These are phyloP conservation scores for Phytophthora meadii DNA, from an alignment of 352 stramenopile genomes.

Conservation along the genomic window DNA sequence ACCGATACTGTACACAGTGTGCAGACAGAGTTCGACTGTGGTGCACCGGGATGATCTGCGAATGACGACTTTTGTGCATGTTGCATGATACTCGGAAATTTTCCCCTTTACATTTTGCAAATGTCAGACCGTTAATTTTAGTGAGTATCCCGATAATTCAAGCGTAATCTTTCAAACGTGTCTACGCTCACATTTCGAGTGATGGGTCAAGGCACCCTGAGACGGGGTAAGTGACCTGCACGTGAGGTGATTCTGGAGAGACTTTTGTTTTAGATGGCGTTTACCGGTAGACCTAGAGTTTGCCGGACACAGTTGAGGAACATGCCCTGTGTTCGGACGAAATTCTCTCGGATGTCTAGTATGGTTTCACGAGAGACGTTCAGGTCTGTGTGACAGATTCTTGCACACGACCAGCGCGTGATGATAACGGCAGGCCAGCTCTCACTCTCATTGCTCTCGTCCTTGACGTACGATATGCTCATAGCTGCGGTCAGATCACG, in stretches of 20 bases:
- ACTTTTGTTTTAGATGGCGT: not conserved
- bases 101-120: not conserved
- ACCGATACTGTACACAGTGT: not conserved
- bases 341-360: constrained; percentile 28
- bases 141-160: not conserved
- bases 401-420: constrained; percentile 33
- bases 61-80: constrained; percentile 12
- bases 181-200: not conserved
- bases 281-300: constrained; percentile 25
- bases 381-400: constrained; percentile 34
- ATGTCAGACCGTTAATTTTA: not conserved
- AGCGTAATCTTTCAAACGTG: constrained; percentile 11
- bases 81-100: not conserved
- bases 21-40: not conserved
- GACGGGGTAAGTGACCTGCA: not conserved
- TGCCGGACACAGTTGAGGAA: constrained; percentile 39
- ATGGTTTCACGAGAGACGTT: constrained; percentile 21
- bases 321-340: constrained; percentile 24
- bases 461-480: constrained; percentile 26
- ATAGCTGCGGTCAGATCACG: constrained; percentile 45
- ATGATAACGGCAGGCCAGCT: constrained; percentile 31
- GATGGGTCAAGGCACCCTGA: not conserved
- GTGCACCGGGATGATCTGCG: constrained; percentile 3
- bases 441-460: constrained; percentile 3
- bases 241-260: no score